Base-by-base conservation (phyloP, 257 asterid genomes). In the Ballota nigra region DNA sequence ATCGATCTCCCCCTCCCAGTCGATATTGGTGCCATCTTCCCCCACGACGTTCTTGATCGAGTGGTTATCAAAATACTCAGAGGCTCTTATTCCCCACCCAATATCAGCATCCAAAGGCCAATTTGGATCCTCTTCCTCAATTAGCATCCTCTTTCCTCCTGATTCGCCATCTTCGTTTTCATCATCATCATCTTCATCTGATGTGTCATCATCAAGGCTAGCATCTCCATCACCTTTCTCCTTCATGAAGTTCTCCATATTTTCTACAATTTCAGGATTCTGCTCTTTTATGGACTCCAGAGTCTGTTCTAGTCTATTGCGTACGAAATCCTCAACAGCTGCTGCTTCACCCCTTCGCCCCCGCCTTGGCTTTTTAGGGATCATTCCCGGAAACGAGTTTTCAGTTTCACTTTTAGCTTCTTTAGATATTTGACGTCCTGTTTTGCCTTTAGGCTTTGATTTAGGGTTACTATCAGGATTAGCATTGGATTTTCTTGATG, bases 71-170 rank as follows among this genome's bases (percentile, higher is more conserved):
- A 93, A 93, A 77, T 93, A 91, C 79, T 89, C 97, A 0, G 98
- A 93, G 52, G 98, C 98, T 73, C 92, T 84, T 64, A 91, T 87
- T 69, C 97, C 98, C 98, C 97, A 93, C 11, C 97, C 97, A 16
- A 93, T 85, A 73, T 93, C 98, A 3, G 98, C 96, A 84, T 93
- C 96, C 73, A 91, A 79, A 36, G 98, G 98, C 98, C 98, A 93
- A 86, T 86, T 76, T n/a, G 94, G 91, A 77, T 84, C 85, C 70
- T 93, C 98, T 77, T 91, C 97, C 75, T 91, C 92, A 24, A 89
- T 75, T 70, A 89, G 36, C 88, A 86, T 86, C 76, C 76, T 68
- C 66, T 78, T 83, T 56, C 63, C 82, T 31, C 69, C 73, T 29
- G 63, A 53, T 63, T 57, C 70, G 12, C 16, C 12, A 24, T 24